Evolutionary conservation across 1,139 yeast species (phyloP), one percentile per base, ranked within the genome.

Genomic region (Meyerozyma athensensis): DNA sequence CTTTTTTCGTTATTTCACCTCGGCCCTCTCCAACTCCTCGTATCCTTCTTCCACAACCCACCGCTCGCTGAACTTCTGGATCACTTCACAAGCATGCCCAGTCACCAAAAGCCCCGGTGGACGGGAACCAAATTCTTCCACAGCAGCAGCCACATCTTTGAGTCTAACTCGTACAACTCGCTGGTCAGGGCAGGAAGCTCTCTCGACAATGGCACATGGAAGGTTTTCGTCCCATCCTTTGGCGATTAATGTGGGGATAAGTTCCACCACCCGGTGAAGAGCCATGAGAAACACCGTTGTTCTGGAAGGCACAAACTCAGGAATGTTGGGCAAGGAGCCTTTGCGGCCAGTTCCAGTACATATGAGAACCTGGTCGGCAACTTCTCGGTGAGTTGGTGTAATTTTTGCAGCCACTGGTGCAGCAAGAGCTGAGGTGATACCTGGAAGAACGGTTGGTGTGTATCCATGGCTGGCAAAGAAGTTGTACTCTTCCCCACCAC

Each of bases 301-400:
- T 49, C 97, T 65, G 3, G 82, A 63, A 24, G 63, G 56, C 3
- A 78, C 83, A 61, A 73, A 90, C 39, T 78, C 83, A 0, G 98
- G 97, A 13, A 86, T 64, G 36, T 70, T 69, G 1, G 96, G 96
- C 35, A 86, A 60, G 3, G 81, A 81, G 3, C 97, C 97, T 28
- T 83, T 78, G 41, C 95, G 77, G 0, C 97, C 97, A 0, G 96
- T 89, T 8, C 98, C 98, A 0, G 98, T 92, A 58, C 96, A 87
- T 20, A 92, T 80, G 39, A 90, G 70, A 2, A 90, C 90, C 59
- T 90, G 97, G 58, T 90, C 97, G 3, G 96, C 87, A 2, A 86
- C 90, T 34, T 86, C 94, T 45, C 98, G 68, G 53, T 89, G 96
- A 0, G 98, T 92, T 10, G 95, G 89, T 0, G 97, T 95, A 30